Evolutionary conservation across 768 basidiomycete species (phyloP).

Genomic region (Nidularia pulvinata): DNA sequence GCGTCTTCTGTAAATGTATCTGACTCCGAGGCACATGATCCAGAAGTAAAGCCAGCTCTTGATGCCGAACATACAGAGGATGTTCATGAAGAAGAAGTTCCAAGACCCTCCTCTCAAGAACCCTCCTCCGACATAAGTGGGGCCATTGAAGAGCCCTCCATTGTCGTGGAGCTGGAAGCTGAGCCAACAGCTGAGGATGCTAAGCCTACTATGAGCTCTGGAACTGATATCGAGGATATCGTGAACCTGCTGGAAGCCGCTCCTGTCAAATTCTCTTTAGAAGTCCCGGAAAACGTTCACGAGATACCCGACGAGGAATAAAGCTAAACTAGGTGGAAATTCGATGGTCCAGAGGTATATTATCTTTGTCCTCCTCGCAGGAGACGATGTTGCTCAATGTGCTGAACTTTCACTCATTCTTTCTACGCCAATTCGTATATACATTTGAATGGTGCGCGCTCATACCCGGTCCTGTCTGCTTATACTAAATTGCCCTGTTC

Average conservation of each 20-base stretch:
- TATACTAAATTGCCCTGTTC: too few relatives aligned
- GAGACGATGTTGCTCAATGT: too few relatives aligned
- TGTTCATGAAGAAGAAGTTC: background rate
- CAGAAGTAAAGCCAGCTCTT: background rate
- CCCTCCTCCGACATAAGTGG: background rate
- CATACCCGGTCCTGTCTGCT: too few relatives aligned
- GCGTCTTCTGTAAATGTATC: too few relatives aligned
- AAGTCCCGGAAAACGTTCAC: constrained; percentile 35
- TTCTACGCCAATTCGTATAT: too few relatives aligned
- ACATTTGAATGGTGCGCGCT: too few relatives aligned
- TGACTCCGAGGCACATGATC: background rate
- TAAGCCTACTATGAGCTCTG: constrained; percentile 4
- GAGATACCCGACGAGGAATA: constrained; percentile 58
- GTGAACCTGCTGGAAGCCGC: constrained; percentile 62
- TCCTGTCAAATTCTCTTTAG: constrained; percentile 34
- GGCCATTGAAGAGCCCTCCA: background rate
- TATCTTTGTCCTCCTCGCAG: too few relatives aligned
- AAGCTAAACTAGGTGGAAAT: background rate
- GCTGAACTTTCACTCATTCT: too few relatives aligned
- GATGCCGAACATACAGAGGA: constrained; percentile 3
- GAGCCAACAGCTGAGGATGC: background rate
- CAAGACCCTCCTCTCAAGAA: background rate
- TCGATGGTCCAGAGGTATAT: too few relatives aligned
- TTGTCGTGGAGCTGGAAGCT: background rate
- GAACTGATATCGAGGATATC: constrained; percentile 59